Evolutionary conservation across 352 stramenopile genomes (phyloP), one percentile per base, ranked within the genome.

Genomic region (Saprolegnia diclina): DNA sequence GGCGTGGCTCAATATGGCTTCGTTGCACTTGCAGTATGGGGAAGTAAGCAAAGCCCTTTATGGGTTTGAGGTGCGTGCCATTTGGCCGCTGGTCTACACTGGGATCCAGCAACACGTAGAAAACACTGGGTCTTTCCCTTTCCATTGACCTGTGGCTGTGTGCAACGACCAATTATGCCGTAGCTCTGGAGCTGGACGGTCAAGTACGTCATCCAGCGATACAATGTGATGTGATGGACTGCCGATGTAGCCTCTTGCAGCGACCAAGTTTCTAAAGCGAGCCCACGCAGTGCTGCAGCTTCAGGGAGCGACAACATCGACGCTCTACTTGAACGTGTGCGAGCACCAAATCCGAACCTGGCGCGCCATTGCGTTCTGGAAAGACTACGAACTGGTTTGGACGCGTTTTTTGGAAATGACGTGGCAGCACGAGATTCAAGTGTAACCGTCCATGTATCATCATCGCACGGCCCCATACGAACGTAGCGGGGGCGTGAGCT

Each of bases 1-100:
- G 22, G 85, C 82, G 37, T 80, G 78, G 67, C 72, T 91, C 26
- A 91, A 91, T 65, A 73, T 94, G 44, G 85, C 83, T 21, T 76
- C 81, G 7, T 67, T 91, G 21, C 79, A 92, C 40, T 82, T 92
- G 35, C 73, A 76, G 38, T 79, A 82, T 63, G 85, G 85, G 5
- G 67, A 86, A 6, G 71, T 82, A n/a, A 66, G 72, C 45, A 73
- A 77, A 11, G 84, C 85, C 1, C 76, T 92, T 14, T 72, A 71
- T 13, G 67, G 76, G 14, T 94, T 92, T 68, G 54, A 78, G 65
- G 73, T 74, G 16, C 56, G 72, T 56, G 32, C 61, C 1, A 29
- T 40, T 38, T 54, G 40, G n/a, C 22, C 76, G 29, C 63, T 71
- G n/a, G n/a, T n/a, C n/a, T n/a, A n/a, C n/a, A 55, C 48, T 71